These are phyloP conservation scores for Zygosaccharomyces siamensis DNA, from an alignment of 805 yeast genomes.

Conservation along the genomic window DNA sequence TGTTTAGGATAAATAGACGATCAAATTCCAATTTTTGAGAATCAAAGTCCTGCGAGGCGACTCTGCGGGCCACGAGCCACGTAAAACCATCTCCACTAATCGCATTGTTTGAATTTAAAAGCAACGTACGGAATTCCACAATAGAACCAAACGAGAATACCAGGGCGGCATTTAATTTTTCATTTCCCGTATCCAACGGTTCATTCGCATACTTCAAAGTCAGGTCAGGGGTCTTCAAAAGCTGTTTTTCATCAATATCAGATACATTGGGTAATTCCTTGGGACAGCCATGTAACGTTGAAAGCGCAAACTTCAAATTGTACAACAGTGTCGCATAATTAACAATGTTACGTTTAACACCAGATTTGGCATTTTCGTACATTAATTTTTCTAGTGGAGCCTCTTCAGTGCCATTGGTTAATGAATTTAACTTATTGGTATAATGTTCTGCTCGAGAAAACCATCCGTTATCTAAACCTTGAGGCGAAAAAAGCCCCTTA, in stretches of 20 bases:
- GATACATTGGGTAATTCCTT: slow-evolving; percentile 14
- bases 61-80: slow-evolving; percentile 69
- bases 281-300: slow-evolving; percentile 30
- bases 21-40: slow-evolving; percentile 34
- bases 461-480: slow-evolving; percentile 51
- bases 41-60: slow-evolving; percentile 10
- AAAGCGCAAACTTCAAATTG: slow-evolving; percentile 38
- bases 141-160: slow-evolving; percentile 67
- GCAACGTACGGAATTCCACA: slow-evolving; percentile 65
- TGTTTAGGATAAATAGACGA: slow-evolving; percentile 62
- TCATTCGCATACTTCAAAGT: slow-evolving; percentile 27
- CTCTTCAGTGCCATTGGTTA: slow-evolving; percentile 25
- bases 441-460: slow-evolving; percentile 40
- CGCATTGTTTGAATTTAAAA: slow-evolving; percentile 62
- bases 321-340: slow-evolving; percentile 39
- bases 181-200: slow-evolving; percentile 33
- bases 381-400: slow-evolving; percentile 26
- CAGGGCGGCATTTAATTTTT: slow-evolving; percentile 44
- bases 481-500: slow-evolving; percentile 44
- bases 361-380: slow-evolving; percentile 28
- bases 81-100: slow-evolving; percentile 87
- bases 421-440: slow-evolving; percentile 39
- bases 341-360: slow-evolving; percentile 32
- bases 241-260: slow-evolving; percentile 29
- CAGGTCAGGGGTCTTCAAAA: slow-evolving; percentile 44